Base-by-base conservation (phyloP, 176 grass and related monocot genomes). In the Cenchrus purpureus region DNA sequence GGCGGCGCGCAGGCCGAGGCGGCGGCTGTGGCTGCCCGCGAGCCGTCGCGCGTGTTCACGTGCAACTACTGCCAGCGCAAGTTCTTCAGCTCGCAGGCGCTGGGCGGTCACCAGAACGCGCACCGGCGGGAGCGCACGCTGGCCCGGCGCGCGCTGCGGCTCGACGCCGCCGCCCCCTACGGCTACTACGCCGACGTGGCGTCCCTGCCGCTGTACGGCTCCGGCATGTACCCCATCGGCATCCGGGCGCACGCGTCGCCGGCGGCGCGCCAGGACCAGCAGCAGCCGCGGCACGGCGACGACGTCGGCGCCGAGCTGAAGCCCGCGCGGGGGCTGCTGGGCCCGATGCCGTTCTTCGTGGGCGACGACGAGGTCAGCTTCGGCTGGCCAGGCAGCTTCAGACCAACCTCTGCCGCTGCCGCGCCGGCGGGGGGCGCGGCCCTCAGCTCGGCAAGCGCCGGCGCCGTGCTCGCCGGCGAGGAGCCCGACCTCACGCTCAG, bases 41-140 rank as follows among this genome's bases (percentile, higher is more conserved):
- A 92, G 70, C 80, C 87, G 54, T 49, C 82, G 20, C 82, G 91
- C 12, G 86, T 94, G 71, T 94, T 94, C 87, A 81, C 84, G 53
- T 94, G 92, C 92, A 94, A 89, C 87, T 91, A 94, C 71, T 94
- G 92, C 89, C 89, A 89, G 89, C 79, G 92, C 65, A 94, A 89
- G 92, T 94, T 94, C 92, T 94, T 89, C 86, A 94, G 92, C 84
- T 94, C 89, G 51, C 92, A 94, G 69, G 92, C 92, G 55, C 89
- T 94, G 72, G 92, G 92, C 8, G 92, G 92, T 8, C 92, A 94
- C 92, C 92, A 91, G 86, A 94, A 94, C 86, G 80, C 89, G 64
- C 92, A 94, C 83, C 78, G 85, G 72, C 89, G 86, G 22, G 92
- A 91, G 92, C 92, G 92, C 77, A 94, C 87, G 70, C 76, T 94